Percentiles rank a stretch among this genome's conserved stretches.
Evolutionary conservation across 139 green algal species (phyloP).

Genomic region (Chlamydomonas applanata): DNA sequence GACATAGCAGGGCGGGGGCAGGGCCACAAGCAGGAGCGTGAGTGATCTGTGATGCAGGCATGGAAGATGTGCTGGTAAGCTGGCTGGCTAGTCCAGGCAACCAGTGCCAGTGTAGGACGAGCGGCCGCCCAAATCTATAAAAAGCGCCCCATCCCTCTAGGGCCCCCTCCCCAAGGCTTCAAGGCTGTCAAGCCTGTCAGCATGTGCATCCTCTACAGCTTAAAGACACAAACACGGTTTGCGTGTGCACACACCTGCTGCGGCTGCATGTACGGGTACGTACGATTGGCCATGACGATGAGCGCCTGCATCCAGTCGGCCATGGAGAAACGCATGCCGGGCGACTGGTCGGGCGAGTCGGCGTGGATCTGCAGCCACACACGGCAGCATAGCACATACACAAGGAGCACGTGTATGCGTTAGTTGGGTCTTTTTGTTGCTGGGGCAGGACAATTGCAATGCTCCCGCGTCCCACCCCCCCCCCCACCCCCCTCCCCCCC

Average conservation of each 20-base stretch:
- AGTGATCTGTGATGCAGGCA: too few species aligned
- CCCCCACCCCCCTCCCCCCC: background rate
- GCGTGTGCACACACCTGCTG: background rate
- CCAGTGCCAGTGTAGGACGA: too few species aligned
- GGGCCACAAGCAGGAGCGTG: too few species aligned
- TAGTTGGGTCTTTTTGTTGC: background rate
- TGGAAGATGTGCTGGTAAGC: too few species aligned
- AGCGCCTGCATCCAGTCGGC: slow-evolving; percentile 14
- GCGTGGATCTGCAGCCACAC: slow-evolving; percentile 5
- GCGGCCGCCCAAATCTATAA: too few species aligned
- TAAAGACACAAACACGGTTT: too few species aligned
- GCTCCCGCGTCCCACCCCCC: background rate
- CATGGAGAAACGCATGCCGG: slow-evolving; percentile 2
- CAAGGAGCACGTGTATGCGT: background rate
- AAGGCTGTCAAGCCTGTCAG: too few species aligned
- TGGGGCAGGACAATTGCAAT: background rate
- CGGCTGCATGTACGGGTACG: background rate
- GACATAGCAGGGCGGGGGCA: too few species aligned
- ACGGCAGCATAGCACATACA: background rate
- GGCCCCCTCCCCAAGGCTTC: too few species aligned
- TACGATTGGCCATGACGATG: background rate
- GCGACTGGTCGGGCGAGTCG: slow-evolving; percentile 6
- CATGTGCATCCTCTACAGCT: too few species aligned
- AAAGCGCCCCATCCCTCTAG: too few species aligned
- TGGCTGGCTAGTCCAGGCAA: too few species aligned